Conservation (phyloP, 2,329 filamentous ascomycete species). For the Incumbomyces delicatus region DNA sequence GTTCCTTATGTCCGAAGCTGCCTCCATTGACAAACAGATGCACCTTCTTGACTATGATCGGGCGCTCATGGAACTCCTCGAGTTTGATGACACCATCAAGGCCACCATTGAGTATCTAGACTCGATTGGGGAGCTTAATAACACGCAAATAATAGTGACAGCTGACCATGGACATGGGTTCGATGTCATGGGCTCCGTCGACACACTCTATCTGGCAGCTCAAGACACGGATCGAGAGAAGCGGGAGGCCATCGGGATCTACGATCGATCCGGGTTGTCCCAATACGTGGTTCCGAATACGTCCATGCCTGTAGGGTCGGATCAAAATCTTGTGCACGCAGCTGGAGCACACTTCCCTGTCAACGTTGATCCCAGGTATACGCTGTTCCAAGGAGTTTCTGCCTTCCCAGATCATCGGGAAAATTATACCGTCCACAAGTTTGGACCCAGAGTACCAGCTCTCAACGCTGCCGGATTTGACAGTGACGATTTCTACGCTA, state of each 20-base stretch:
- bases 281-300: constrained; percentile 56
- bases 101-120: constrained; percentile 64
- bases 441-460: constrained; percentile 54
- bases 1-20: constrained; percentile 81
- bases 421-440: constrained; percentile 61
- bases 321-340: constrained; percentile 52
- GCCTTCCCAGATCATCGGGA: constrained; percentile 68
- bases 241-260: constrained; percentile 64
- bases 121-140: constrained; percentile 55
- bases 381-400: constrained; percentile 61
- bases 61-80: constrained; percentile 71
- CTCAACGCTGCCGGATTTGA: constrained; percentile 43
- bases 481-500: constrained; percentile 52
- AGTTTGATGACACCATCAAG: constrained; percentile 73
- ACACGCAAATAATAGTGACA: constrained; percentile 70
- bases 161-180: constrained; percentile 88
- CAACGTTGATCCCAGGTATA: constrained; percentile 79
- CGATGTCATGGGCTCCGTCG: constrained; percentile 72
- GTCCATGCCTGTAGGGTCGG: constrained; percentile 38
- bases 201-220: constrained; percentile 62
- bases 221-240: constrained; percentile 60
- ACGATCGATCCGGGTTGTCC: constrained; percentile 62
- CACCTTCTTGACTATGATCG: constrained; percentile 77
- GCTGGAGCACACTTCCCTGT: constrained; percentile 67
- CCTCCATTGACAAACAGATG: constrained; percentile 86